These are phyloP conservation scores for Salix caprea DNA, from an alignment of 345 rosid species.

Conservation along the genomic window DNA sequence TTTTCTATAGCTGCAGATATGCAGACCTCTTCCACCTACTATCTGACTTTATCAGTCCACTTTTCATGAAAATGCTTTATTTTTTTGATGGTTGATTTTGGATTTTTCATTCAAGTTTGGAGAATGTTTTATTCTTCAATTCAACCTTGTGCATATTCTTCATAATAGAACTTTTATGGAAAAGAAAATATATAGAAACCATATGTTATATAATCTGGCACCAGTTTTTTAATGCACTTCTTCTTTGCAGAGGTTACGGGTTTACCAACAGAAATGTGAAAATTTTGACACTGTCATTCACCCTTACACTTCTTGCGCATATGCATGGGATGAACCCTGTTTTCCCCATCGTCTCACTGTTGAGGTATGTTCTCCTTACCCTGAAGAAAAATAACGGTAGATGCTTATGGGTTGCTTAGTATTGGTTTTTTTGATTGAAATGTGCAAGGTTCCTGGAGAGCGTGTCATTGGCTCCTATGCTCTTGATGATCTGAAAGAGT, in stretches of 20 bases:
- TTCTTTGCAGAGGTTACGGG: conserved; percentile 57
- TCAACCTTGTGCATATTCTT: too few relatives aligned
- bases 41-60: too few relatives aligned
- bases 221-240: background rate
- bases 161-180: too few relatives aligned
- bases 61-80: too few relatives aligned
- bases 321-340: conserved; percentile 98
- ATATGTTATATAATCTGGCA: background rate
- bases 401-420: conserved; percentile 1
- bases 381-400: background rate
- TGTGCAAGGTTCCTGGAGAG: conserved; percentile 75
- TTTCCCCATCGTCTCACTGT: conserved; percentile 78
- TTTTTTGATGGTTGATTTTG: too few relatives aligned
- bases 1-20: too few relatives aligned
- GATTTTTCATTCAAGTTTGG: too few relatives aligned
- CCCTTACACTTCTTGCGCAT: conserved; percentile 73
- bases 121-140: too few relatives aligned
- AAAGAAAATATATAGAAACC: background rate
- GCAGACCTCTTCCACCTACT: too few relatives aligned
- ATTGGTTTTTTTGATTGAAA: conserved; percentile 13
- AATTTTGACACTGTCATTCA: conserved; percentile 71
- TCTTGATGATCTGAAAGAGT: conserved; percentile 70
- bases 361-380: conserved; percentile 51
- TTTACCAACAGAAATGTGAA: conserved; percentile 87
- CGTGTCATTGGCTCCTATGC: conserved; percentile 72